Percentiles rank a stretch among this genome's conserved stretches.
Conservation (phyloP, 805 yeast genomes). For the Kodamaea leandrae region DNA sequence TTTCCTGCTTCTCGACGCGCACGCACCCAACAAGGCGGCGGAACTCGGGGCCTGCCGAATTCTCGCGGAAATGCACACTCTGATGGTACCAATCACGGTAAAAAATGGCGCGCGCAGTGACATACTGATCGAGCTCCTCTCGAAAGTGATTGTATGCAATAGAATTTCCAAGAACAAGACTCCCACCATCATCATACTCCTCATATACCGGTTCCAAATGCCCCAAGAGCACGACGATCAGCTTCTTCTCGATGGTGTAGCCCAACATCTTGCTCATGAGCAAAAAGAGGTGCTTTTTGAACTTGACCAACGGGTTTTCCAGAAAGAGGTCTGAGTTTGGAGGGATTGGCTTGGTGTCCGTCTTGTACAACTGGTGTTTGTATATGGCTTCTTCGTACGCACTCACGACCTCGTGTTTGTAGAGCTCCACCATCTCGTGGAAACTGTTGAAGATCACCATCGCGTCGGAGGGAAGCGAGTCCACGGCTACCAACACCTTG, state of each 20-base stretch:
- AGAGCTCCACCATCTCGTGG: constrained; percentile 36
- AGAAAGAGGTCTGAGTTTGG: constrained; percentile 24
- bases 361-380: constrained; percentile 24
- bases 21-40: constrained; percentile 7
- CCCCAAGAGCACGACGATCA: constrained; percentile 30
- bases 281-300: constrained; percentile 28
- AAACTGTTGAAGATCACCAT: constrained; percentile 29
- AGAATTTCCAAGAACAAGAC: constrained; percentile 6
- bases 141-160: constrained; percentile 4
- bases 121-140: constrained; percentile 17
- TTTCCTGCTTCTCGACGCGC: constrained; percentile 6
- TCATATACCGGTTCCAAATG: constrained; percentile 29
- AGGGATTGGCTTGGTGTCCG: constrained; percentile 22
- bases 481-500: constrained; percentile 20
- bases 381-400: constrained; percentile 34
- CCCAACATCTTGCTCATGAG: constrained; percentile 26
- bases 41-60: neutral
- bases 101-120: constrained; percentile 27
- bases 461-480: constrained; percentile 7
- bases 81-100: constrained; percentile 35
- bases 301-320: constrained; percentile 31
- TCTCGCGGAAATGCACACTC: constrained; percentile 7
- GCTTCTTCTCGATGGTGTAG: constrained; percentile 21
- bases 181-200: constrained; percentile 5
- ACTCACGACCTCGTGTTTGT: constrained; percentile 31